Evolutionary conservation across 1,284 basidiomycete genomes (phyloP), one percentile per base, ranked within the genome.

Genomic region (Pisolithus thermaeus): DNA sequence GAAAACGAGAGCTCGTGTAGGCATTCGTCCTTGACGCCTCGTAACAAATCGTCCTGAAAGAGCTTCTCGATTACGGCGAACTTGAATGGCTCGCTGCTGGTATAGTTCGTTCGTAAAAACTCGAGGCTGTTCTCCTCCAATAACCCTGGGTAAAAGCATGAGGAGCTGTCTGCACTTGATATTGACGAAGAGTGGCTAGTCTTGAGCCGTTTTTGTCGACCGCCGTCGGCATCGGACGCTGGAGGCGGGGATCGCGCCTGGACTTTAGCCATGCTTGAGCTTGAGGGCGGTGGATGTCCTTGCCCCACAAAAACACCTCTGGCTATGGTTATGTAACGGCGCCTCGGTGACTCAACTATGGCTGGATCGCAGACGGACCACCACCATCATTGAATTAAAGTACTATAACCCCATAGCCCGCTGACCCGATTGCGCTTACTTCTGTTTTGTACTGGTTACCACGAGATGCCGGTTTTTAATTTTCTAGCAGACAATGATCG

Each of bases 1-100:
- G 92, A 87, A 70, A 97, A 98, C 61, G 83, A 90, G 63, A 99
- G 83, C 60, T 97, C 85, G 41, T 78, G 75, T 58, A 93, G 74
- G 60, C 94, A 86, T 66, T 92, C 90, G 58, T 90, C 81, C 68
- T 89, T 88, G 49, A 91, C 90, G 30, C 77, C 76, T 56, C 73
- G 74, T 50, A 96, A 78, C 28, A 97, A 77, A 20, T 88, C 85
- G 60, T 96, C 88, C 62, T 87, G 82, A 71, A 98, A 89, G 25
- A 99, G 78, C 56, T 85, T 83, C 45, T 89, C 81, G 47, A 97
- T 78, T 51, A 93, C 77, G 28, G 83, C 85, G 70, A 97, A 87
- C 68, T 88, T 90, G 79, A 87, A 98, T 0, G 95, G 95, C 49
- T 75, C 65, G 56, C 76, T 84, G 5, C 70, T 59, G 7, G 70